Percentiles rank a stretch among this genome's conserved stretches.
These are phyloP conservation scores for Candida hispaniensis DNA, from an alignment of 805 yeast genomes.

Conservation along the genomic window DNA sequence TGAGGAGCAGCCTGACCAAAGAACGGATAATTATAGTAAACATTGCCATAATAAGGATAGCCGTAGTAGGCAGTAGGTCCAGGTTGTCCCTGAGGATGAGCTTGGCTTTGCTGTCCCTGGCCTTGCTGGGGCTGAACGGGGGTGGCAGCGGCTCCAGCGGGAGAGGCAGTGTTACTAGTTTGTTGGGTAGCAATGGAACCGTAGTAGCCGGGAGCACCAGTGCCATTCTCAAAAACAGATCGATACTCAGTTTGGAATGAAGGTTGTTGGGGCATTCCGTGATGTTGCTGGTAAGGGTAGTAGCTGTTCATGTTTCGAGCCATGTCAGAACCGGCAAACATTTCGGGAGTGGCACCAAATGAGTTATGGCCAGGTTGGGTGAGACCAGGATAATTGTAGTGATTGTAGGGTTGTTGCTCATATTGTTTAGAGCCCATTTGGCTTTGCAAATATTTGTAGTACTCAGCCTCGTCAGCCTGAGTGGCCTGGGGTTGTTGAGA, in stretches of 20 bases:
- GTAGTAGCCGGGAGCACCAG: slow-evolving; percentile 12
- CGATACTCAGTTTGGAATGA: slow-evolving; percentile 15
- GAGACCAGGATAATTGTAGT: slow-evolving; percentile 16
- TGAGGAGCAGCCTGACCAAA: slow-evolving; percentile 14
- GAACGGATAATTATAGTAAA: slow-evolving; percentile 16
- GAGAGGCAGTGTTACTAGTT: slow-evolving; percentile 14
- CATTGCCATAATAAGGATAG: slow-evolving; percentile 16
- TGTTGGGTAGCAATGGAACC: slow-evolving; percentile 11
- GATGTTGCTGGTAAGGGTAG: slow-evolving; percentile 16
- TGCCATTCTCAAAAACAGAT: slow-evolving; percentile 16
- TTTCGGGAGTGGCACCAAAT: slow-evolving; percentile 12
- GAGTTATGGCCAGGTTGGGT: slow-evolving; percentile 10
- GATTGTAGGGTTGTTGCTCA: slow-evolving; percentile 13
- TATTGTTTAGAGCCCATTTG: slow-evolving; percentile 12
- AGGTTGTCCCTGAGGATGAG: slow-evolving; percentile 9
- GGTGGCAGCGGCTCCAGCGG: slow-evolving; percentile 15
- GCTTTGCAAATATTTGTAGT: slow-evolving; percentile 13
- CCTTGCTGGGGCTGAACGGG: slow-evolving; percentile 13
- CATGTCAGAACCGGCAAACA: slow-evolving; percentile 15
- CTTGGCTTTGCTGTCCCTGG: not conserved
- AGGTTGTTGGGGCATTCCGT: slow-evolving; percentile 1
- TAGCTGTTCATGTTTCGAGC: slow-evolving; percentile 10
- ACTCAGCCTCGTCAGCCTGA: slow-evolving; percentile 15
- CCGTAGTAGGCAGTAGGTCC: slow-evolving; percentile 9
- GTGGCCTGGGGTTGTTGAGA: slow-evolving; percentile 10